Evolutionary conservation across 2,329 filamentous ascomycete species (phyloP).

Genomic region (Lachnellula hyalina): DNA sequence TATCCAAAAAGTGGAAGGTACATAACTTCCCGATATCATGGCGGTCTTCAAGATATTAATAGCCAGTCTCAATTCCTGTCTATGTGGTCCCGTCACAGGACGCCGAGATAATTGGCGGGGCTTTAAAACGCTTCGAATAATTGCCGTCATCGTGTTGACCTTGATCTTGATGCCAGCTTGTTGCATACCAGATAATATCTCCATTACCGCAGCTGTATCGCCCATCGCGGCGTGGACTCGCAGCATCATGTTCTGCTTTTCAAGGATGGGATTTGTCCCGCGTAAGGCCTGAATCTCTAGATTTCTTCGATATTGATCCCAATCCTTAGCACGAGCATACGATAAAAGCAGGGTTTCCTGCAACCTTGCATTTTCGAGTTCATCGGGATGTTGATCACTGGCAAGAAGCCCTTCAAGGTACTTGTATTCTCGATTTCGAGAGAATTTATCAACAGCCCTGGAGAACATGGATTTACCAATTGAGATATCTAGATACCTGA

Average conservation of each 20-base stretch:
- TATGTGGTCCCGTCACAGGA: conserved; percentile 9
- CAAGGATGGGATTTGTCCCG: conserved; percentile 31
- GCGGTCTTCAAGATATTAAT: conserved; percentile 44
- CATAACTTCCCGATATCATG: conserved; percentile 38
- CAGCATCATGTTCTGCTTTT: conserved; percentile 43
- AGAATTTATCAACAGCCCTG: conserved; percentile 59
- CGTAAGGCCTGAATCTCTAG: conserved; percentile 47
- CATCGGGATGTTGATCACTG: conserved; percentile 61
- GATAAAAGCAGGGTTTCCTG: conserved; percentile 50
- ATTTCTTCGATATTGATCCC: conserved; percentile 48
- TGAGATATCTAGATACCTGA: conserved; percentile 58
- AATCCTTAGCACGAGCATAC: conserved; percentile 47
- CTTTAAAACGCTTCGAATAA: conserved; percentile 37
- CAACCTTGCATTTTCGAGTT: conserved; percentile 48
- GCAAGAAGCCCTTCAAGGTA: conserved; percentile 30
- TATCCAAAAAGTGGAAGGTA: conserved; percentile 44
- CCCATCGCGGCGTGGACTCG: conserved; percentile 33
- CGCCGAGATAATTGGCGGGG: conserved; percentile 29
- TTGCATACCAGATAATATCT: conserved; percentile 43
- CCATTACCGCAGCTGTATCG: conserved; percentile 28
- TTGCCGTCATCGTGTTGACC: conserved; percentile 37
- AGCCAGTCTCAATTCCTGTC: conserved; percentile 28
- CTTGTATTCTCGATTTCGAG: conserved; percentile 44
- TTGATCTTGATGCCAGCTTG: conserved; percentile 38
- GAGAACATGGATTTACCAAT: conserved; percentile 60